A percentile compares a stretch with the other conserved stretches of the same genome.
These are phyloP conservation scores for Alloteropsis semialata DNA, from an alignment of 176 grass and related monocot genomes.

Conservation along the genomic window DNA sequence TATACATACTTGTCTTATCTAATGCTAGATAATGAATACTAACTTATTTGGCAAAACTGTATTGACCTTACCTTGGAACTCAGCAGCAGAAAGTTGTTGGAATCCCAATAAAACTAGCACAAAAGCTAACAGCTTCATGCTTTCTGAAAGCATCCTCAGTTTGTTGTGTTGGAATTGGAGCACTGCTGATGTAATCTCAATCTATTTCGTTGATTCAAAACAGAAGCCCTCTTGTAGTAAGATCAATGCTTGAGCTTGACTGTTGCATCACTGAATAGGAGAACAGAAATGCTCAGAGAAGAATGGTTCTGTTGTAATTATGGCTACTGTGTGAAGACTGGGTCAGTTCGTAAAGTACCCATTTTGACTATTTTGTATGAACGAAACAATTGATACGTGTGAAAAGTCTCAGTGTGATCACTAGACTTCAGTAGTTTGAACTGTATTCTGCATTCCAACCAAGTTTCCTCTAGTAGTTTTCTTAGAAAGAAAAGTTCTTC, in stretches of 20 bases:
- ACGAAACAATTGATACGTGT: neutral
- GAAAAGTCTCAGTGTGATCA: neutral
- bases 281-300: neutral
- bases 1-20: conserved; percentile 5
- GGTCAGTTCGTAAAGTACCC: neutral
- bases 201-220: conserved; percentile 8
- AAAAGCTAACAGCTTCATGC: conserved; percentile 43
- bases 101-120: conserved; percentile 34
- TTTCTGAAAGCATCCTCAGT: conserved; percentile 3
- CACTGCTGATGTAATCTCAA: neutral
- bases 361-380: neutral
- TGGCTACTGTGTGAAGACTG: neutral
- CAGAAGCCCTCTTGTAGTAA: neutral
- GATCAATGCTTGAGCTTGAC: neutral
- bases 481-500: neutral
- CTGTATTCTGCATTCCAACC: neutral
- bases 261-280: neutral
- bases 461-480: neutral
- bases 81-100: conserved; percentile 25
- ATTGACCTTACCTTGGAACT: conserved; percentile 44
- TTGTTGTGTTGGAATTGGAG: conserved; percentile 7
- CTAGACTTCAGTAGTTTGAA: neutral
- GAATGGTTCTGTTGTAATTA: neutral
- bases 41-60: conserved; percentile 11
- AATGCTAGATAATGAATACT: neutral